These are phyloP conservation scores for Paramyrothecium sp. DNA, from an alignment of 2,329 filamentous ascomycete species.

Conservation along the genomic window DNA sequence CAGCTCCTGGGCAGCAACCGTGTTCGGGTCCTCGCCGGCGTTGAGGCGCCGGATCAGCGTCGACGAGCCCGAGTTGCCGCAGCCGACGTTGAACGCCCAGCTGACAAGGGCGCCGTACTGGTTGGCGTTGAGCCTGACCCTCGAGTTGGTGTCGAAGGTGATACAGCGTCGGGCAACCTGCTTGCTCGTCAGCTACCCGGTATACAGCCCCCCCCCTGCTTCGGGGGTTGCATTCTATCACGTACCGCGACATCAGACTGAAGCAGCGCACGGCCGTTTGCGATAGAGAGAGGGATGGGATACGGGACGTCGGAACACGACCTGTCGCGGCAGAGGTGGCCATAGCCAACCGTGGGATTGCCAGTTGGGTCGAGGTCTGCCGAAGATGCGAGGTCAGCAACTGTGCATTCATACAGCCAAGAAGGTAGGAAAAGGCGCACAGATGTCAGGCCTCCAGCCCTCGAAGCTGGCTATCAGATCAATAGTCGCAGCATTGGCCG, in stretches of 20 bases:
- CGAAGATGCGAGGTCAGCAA: not conserved
- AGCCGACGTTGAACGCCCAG: slow-evolving; percentile 51
- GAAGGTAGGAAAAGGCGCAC: slow-evolving; percentile 7
- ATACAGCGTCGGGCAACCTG: slow-evolving; percentile 34
- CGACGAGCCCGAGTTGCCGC: slow-evolving; percentile 36
- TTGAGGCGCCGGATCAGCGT: slow-evolving; percentile 42
- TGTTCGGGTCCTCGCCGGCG: slow-evolving; percentile 37
- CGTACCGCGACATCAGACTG: slow-evolving; percentile 12
- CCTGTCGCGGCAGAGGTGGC: slow-evolving; percentile 42
- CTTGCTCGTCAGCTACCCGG: not conserved
- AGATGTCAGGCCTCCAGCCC: slow-evolving; percentile 5
- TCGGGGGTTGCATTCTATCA: not conserved
- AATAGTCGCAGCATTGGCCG: slow-evolving; percentile 4
- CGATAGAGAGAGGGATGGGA: slow-evolving; percentile 40
- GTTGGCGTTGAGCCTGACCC: slow-evolving; percentile 36
- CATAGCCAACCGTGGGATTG: slow-evolving; percentile 48
- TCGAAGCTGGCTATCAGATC: slow-evolving; percentile 5
- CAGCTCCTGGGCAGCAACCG: slow-evolving; percentile 41
- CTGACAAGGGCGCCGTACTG: slow-evolving; percentile 51
- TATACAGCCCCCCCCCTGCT: no score
- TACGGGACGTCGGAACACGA: slow-evolving; percentile 44
- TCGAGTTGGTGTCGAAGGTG: slow-evolving; percentile 26
- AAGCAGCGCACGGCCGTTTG: slow-evolving; percentile 38
- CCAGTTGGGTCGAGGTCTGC: slow-evolving; percentile 38
- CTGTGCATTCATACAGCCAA: slow-evolving; percentile 6